Evolutionary conservation across 2,329 filamentous ascomycete species (phyloP).

Genomic region (Aspergillus sclerotialis): DNA sequence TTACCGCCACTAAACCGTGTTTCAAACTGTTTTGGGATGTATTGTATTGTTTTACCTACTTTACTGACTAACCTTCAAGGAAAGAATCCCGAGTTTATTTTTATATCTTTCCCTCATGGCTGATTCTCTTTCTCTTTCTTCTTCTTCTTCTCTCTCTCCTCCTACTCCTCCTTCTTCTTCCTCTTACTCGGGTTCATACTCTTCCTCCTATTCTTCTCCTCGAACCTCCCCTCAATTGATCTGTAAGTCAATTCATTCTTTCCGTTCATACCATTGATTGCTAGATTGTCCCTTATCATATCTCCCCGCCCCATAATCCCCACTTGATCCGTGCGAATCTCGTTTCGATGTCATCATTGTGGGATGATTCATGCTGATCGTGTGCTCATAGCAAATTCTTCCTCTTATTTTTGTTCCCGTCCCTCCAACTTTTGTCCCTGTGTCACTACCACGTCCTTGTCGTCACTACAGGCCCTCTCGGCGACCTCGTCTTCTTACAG

Average conservation of each 20-base stretch:
- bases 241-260: background rate
- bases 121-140: conserved; percentile 14
- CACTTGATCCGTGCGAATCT: conserved; percentile 19
- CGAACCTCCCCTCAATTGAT: background rate
- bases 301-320: conserved; percentile 9
- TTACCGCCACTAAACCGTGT: too few relatives aligned
- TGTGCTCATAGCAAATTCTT: conserved; percentile 17
- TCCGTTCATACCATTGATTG: too few relatives aligned
- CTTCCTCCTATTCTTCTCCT: conserved; percentile 12
- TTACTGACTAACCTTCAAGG: too few relatives aligned
- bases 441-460: conserved; percentile 32
- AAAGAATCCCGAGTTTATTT: background rate
- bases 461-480: conserved; percentile 31
- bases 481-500: conserved; percentile 31
- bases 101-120: conserved; percentile 11
- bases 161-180: conserved; percentile 23
- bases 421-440: conserved; percentile 18
- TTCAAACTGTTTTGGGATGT: too few relatives aligned
- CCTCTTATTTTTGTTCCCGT: conserved; percentile 17
- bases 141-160: conserved; percentile 17
- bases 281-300: too few relatives aligned
- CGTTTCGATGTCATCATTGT: too few relatives aligned
- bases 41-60: too few relatives aligned
- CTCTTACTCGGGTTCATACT: conserved; percentile 15
- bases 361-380: conserved; percentile 21